These are phyloP conservation scores for Beauveria scarabaeidicola DNA, from an alignment of 2,329 filamentous ascomycete genomes.

Conservation along the genomic window DNA sequence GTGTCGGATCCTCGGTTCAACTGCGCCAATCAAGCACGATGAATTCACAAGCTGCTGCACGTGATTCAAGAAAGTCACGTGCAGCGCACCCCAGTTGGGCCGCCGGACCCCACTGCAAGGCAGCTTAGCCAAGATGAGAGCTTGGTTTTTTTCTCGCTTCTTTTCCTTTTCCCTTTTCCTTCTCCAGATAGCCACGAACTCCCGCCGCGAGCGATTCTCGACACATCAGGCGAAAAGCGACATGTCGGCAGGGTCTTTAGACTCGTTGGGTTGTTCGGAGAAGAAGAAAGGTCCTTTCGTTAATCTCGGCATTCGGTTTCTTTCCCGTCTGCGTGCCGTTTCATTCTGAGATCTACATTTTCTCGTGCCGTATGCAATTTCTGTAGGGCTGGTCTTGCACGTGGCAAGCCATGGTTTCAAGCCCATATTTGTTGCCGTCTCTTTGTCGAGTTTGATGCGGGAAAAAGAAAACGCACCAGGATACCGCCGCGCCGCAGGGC, in stretches of 20 bases:
- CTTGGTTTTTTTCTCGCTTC: slow-evolving; percentile 12
- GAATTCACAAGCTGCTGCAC: slow-evolving; percentile 32
- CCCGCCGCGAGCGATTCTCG: slow-evolving; percentile 26
- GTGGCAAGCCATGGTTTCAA: no score
- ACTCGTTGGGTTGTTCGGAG: slow-evolving; percentile 32
- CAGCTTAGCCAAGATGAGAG: background rate
- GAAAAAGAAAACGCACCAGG: no score
- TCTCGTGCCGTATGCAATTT: background rate
- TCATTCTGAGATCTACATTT: slow-evolving; percentile 53
- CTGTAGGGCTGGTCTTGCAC: background rate
- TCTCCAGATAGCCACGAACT: slow-evolving; percentile 44
- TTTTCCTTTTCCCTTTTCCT: slow-evolving; percentile 27
- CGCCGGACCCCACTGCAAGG: background rate
- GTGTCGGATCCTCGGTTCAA: slow-evolving; percentile 37
- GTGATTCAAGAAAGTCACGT: slow-evolving; percentile 10
- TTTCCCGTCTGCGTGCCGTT: slow-evolving; percentile 43
- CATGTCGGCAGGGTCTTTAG: slow-evolving; percentile 27
- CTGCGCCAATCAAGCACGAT: slow-evolving; percentile 28
- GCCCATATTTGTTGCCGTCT: no score
- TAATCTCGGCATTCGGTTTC: slow-evolving; percentile 45
- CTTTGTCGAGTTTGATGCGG: no score
- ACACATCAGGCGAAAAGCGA: slow-evolving; percentile 21
- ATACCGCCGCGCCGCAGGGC: no score
- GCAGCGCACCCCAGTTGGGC: background rate
- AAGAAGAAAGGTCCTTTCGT: slow-evolving; percentile 45